These are phyloP conservation scores for Botrytis medusae DNA, from an alignment of 2,329 filamentous ascomycete species.

Conservation along the genomic window DNA sequence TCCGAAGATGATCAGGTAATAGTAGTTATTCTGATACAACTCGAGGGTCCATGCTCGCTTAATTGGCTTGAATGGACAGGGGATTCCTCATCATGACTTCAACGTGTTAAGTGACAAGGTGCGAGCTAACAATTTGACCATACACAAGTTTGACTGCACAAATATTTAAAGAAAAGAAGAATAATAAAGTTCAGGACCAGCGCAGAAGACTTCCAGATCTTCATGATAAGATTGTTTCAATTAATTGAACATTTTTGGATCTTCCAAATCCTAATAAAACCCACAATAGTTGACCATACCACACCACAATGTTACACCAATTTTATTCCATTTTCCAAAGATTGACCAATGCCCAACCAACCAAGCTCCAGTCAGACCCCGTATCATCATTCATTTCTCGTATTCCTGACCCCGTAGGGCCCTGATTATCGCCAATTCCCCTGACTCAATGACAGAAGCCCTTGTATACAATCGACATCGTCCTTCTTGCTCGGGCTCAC, in stretches of 20 bases:
- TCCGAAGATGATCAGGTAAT: background rate
- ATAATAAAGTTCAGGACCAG: background rate
- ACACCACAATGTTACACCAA: slow-evolving; percentile 1
- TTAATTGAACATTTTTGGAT: slow-evolving; percentile 17
- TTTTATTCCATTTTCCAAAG: slow-evolving; percentile 6
- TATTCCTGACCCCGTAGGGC: background rate
- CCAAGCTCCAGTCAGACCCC: slow-evolving; percentile 19
- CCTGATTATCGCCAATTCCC: slow-evolving; percentile 70
- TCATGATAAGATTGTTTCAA: background rate
- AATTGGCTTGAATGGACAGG: background rate
- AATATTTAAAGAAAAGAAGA: no score
- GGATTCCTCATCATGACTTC: background rate
- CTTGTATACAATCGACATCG: slow-evolving; percentile 86
- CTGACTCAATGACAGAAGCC: slow-evolving; percentile 83
- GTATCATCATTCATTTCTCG: slow-evolving; percentile 21
- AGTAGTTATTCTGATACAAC: background rate
- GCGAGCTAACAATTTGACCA: background rate
- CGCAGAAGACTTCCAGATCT: background rate
- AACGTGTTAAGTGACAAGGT: background rate
- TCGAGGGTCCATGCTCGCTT: background rate
- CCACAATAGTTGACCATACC: slow-evolving; percentile 6
- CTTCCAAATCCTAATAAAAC: background rate
- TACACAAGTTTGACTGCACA: background rate
- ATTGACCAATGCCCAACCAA: slow-evolving; percentile 14
- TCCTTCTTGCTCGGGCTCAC: slow-evolving; percentile 70